Conservation (phyloP, 2,329 filamentous ascomycete genomes). For the Albophoma yamanashiensis region DNA sequence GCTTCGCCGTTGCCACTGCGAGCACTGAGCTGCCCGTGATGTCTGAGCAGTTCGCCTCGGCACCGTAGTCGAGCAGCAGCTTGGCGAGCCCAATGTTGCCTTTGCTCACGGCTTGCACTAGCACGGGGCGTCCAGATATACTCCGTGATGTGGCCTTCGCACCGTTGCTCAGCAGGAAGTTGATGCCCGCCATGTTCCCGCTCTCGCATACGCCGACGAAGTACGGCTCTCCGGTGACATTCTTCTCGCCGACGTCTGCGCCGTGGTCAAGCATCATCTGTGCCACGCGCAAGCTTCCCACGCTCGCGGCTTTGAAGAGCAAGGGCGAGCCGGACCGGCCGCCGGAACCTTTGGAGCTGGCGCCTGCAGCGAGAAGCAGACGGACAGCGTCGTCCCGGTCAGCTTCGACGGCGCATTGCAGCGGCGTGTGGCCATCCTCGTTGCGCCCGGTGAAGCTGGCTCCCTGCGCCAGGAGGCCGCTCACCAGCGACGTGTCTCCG, state of each 20-base stretch:
- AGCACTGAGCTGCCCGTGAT: conserved; percentile 19
- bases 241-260: conserved; percentile 17
- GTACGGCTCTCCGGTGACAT: conserved; percentile 16
- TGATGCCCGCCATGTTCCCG: conserved; percentile 10
- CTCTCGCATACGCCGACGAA: conserved; percentile 14
- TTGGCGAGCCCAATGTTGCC: conserved; percentile 14
- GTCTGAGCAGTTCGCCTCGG: conserved; percentile 18
- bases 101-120: conserved; percentile 17
- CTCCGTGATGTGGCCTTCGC: conserved; percentile 16
- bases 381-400: conserved; percentile 19
- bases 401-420: conserved; percentile 21
- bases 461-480: conserved; percentile 20
- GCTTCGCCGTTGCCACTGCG: conserved; percentile 15
- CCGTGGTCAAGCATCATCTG: conserved; percentile 17
- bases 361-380: conserved; percentile 20
- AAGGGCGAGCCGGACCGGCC: conserved; percentile 17
- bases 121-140: conserved; percentile 13
- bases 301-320: conserved; percentile 20
- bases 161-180: conserved; percentile 18
- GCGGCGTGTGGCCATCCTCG: conserved; percentile 21
- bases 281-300: conserved; percentile 16
- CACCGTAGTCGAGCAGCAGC: conserved; percentile 23
- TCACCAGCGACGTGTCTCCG: conserved; percentile 22
- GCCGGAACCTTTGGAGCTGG: conserved; percentile 11
- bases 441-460: conserved; percentile 25